Conservation (phyloP, 495 filamentous ascomycete species). For the Neurospora cerealis region DNA sequence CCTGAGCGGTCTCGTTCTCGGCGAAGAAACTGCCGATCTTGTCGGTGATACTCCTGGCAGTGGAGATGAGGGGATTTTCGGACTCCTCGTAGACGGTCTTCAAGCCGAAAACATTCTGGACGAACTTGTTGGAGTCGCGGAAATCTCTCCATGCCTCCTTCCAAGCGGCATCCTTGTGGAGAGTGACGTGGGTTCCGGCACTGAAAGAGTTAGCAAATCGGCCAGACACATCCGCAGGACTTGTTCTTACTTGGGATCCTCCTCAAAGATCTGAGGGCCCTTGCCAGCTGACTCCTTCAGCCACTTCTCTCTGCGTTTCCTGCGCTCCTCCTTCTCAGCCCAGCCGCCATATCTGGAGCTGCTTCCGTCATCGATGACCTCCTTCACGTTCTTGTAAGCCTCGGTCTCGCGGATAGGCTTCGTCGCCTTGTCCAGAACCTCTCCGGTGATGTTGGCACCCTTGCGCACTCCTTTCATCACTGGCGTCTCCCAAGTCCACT, state of each 20-base stretch:
- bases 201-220: conserved; percentile 34
- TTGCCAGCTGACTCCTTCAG: conserved; percentile 43
- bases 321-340: conserved; percentile 89
- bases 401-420: conserved; percentile 88
- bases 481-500: conserved; percentile 94
- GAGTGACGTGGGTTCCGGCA: conserved; percentile 83
- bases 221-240: not conserved
- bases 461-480: conserved; percentile 88
- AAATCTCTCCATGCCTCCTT: conserved; percentile 94
- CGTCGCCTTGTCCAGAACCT: conserved; percentile 84
- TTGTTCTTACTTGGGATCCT: conserved; percentile 75
- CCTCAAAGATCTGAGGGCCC: conserved; percentile 50
- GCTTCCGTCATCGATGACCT: conserved; percentile 94
- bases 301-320: conserved; percentile 61
- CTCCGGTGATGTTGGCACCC: conserved; percentile 74
- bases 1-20: conserved; percentile 92
- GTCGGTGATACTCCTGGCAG: conserved; percentile 87
- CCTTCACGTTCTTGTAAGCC: conserved; percentile 86
- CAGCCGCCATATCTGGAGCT: conserved; percentile 93
- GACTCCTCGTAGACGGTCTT: conserved; percentile 86
- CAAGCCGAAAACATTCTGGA: conserved; percentile 78
- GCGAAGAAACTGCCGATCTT: conserved; percentile 91
- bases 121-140: conserved; percentile 74
- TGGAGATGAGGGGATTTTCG: conserved; percentile 89
- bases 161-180: conserved; percentile 95